Conservation (phyloP, 805 yeast species). For the Myxozyma melibiosi region DNA sequence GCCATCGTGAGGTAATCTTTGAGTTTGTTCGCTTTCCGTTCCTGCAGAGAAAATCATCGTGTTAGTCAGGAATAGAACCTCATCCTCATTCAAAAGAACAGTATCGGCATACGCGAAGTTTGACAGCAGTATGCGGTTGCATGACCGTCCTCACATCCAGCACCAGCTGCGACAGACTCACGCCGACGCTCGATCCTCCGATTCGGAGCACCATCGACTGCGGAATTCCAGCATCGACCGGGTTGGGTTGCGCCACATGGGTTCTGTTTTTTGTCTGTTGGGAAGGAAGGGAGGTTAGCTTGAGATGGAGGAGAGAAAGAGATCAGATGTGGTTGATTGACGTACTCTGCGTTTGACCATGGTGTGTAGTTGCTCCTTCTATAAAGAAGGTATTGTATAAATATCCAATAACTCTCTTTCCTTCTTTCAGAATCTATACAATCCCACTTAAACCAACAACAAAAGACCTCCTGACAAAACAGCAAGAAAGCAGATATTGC, state of each 20-base stretch:
- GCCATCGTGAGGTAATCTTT: slow-evolving; percentile 98
- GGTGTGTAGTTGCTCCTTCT: neutral
- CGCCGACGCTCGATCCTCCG: slow-evolving; percentile 75
- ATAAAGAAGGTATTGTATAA: neutral
- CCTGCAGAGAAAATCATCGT: slow-evolving; percentile 46
- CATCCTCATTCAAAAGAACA: neutral
- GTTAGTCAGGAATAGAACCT: neutral
- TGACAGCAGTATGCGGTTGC: slow-evolving; percentile 97
- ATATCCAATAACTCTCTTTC: neutral
- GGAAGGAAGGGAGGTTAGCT: slow-evolving; percentile 9
- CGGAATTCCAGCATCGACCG: slow-evolving; percentile 75
- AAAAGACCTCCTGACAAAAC: neutral
- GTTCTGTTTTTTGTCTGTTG: slow-evolving; percentile 87
- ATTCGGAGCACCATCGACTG: slow-evolving; percentile 91
- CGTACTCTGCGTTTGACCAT: slow-evolving; percentile 60
- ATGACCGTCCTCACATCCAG: slow-evolving; percentile 83
- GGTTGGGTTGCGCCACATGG: slow-evolving; percentile 62
- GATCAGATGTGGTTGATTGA: neutral
- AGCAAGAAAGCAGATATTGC: neutral
- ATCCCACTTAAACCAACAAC: neutral
- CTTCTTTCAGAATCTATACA: too few species aligned
- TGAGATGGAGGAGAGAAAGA: neutral
- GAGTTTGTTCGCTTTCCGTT: slow-evolving; percentile 81
- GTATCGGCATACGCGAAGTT: slow-evolving; percentile 49
- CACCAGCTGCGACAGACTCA: slow-evolving; percentile 80